phyloP scores from a whole-genome alignment of 306 rosid species.

The Inga oerstediana region DNA sequence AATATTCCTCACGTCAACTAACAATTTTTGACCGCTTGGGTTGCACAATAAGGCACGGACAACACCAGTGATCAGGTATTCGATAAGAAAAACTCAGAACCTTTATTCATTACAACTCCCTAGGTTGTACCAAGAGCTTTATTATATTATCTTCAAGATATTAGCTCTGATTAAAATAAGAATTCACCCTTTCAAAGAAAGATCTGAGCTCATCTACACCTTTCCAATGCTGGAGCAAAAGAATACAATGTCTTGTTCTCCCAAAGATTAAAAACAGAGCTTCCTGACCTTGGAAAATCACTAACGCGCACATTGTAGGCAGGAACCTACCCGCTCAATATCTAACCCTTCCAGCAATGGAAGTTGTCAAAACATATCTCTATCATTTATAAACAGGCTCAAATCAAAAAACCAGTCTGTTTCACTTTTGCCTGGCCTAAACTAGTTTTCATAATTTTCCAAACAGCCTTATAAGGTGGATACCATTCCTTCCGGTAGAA shows the following conservation, averaged over 20 bases:
- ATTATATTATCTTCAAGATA: neutral
- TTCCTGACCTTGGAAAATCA: neutral
- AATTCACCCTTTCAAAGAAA: neutral
- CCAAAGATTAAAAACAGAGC: neutral
- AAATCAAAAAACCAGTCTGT: neutral
- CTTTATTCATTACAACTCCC: neutral
- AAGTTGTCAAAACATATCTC: neutral
- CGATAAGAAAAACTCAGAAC: neutral
- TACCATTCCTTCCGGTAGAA: neutral
- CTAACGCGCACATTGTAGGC: neutral
- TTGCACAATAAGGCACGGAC: neutral
- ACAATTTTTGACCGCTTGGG: neutral
- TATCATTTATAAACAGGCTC: neutral
- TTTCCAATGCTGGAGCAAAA: neutral
- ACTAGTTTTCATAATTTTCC: neutral
- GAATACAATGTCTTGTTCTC: neutral
- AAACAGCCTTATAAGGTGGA: neutral
- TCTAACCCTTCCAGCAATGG: neutral
- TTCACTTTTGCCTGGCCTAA: neutral
- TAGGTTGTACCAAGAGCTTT: neutral
- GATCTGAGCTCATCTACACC: neutral
- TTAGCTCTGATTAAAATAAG: neutral
- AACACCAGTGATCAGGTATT: neutral
- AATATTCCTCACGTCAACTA: neutral
- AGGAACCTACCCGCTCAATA: neutral